Base-by-base conservation (phyloP, 2,329 filamentous ascomycete genomes). In the Alternaria ethzedia region DNA sequence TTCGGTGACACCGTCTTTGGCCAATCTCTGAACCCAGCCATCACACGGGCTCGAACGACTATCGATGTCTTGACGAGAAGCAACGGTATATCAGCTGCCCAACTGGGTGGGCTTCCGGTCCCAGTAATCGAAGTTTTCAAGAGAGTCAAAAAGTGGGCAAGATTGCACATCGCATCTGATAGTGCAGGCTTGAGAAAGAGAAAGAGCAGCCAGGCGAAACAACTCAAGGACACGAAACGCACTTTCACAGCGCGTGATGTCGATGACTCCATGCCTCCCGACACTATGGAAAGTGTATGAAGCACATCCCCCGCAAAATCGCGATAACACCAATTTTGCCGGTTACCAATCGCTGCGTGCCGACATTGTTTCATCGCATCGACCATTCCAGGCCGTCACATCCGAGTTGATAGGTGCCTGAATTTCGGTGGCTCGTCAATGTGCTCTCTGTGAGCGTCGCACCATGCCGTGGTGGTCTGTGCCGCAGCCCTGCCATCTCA, bases 1-100 rank as follows among this genome's bases (percentile, higher is more conserved):
- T 98, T 95, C 77, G 86, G 86, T 55, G 87, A 88, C 50, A 90
- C 87, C 70, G 94, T 97, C 0, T 94, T 96, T 71, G 94, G 95
- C 0, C 91, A 96, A 77, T 96, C 91, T 73, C 81, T 97, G 65
- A 87, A 91, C 26, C 87, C 87, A 66, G 88, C 88, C 8, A 86
- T 91, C 70, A 94, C 92, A 8, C 89, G 87, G 69, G 86, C 93
- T 23, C 75, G 75, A 50, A 84, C 93, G 5, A 88, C 86, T 65
- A 82, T 95, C 25, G 85, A 89, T 65, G 80, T 96, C 46, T 80
- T 96, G 17, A 88, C 88, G 71, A 85, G 88, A 21, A 81, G 83
- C 59, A 84, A 81, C 71, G 85, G 82, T 5, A 76, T 82, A 1
- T 82, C 81, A 21, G 84, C 86, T 52, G 77, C 91, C 41, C 76